Evolutionary conservation across 805 yeast species (phyloP), one percentile per base, ranked within the genome.

Genomic region (Zygosaccharomyces siamensis): DNA sequence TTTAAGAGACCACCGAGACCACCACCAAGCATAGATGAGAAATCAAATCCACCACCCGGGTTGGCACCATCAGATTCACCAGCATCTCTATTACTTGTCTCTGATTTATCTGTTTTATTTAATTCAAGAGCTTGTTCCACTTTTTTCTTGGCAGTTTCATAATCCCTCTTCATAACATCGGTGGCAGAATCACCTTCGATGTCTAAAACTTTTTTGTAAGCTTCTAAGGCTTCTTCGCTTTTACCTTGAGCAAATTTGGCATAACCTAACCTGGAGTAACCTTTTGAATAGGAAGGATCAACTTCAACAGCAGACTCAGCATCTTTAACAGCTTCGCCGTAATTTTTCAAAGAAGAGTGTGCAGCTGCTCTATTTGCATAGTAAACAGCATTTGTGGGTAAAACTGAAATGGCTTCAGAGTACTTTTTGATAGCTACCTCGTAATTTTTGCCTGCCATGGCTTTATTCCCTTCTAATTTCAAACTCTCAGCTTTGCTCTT

Each of bases 321-420:
- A 67, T 93, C 99, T 39, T 73, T 73, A 36, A 86, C 78, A 2
- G 99, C 98, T 53, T 77, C 72, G 12, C 80, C 84, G 63, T 86
- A 90, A 52, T 89, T 73, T 54, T 80, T 77, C 27, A 78, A 61
- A 5, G 96, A 87, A 8, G 96, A 86, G 69, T 86, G 82, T 2
- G 98, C 98, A 38, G 99, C 99, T 11, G 99, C 98, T 64, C 99
- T 82, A 72, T 93, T 93, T 31, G 98, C 89, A 53, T 78, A 80
- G 69, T 84, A 93, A 18, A 93, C 87, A 14, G 90, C 89, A 66
- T 89, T 89, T 14, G 75, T 67, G 47, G 89, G 81, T 55, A 81
- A 75, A 52, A 83, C 69, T 21, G 70, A 79, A 57, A 93, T 79
- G 8, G 98, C 98, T 47, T 79, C 81, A 6, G 95, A 78, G 70